These are phyloP conservation scores for Populus nigra DNA, from an alignment of 345 rosid species.

Conservation along the genomic window DNA sequence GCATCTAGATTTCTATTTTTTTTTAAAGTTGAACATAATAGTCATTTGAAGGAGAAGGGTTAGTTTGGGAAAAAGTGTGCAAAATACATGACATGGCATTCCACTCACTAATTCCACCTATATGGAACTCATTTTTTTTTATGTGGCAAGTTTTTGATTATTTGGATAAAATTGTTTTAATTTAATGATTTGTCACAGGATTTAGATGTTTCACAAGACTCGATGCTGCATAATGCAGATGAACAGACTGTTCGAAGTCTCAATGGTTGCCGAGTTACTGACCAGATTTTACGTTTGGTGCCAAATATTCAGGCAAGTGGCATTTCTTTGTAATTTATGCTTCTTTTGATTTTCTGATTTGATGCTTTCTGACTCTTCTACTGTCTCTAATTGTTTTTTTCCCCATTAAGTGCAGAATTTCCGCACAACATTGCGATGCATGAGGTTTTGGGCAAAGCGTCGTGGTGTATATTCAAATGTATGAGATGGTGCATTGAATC, in stretches of 20 bases:
- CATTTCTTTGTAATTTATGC: constrained; percentile 3
- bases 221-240: constrained; percentile 84
- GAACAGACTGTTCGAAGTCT: constrained; percentile 98
- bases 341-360: not conserved
- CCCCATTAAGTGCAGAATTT: constrained; percentile 54
- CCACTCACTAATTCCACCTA: no score
- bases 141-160: not conserved
- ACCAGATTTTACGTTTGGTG: constrained; percentile 93
- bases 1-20: no score
- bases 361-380: not conserved
- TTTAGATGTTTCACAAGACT: constrained; percentile 85
- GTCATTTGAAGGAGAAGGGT: no score
- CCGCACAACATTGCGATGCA: constrained; percentile 88
- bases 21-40: no score
- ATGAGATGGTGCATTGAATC: constrained; percentile 34
- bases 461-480: constrained; percentile 99
- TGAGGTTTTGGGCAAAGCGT: constrained; percentile 94
- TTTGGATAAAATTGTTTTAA: not conserved
- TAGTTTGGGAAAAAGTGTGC: not conserved
- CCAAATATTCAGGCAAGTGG: constrained; percentile 84
- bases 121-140: not conserved
- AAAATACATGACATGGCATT: not conserved
- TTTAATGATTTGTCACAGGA: constrained; percentile 51
- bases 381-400: constrained; percentile 21
- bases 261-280: constrained; percentile 98